Conservation (phyloP, 768 basidiomycete species). For the Russula griseocarnosa region DNA sequence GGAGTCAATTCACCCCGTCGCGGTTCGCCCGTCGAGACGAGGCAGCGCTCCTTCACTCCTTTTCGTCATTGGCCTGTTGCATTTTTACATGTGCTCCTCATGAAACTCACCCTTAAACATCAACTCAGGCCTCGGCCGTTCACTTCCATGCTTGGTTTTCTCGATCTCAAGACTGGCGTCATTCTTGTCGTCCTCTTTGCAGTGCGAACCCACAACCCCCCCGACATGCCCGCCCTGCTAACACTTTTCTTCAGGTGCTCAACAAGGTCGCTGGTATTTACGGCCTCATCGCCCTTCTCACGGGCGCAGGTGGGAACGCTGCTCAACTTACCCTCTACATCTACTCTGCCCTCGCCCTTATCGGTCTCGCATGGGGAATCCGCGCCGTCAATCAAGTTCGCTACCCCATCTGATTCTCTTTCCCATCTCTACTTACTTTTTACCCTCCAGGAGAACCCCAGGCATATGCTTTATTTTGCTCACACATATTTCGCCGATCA, state of each 20-base stretch:
- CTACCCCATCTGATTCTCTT: conserved; percentile 23
- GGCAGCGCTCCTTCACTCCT: background rate
- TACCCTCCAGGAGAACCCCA: conserved; percentile 73
- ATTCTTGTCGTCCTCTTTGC: conserved; percentile 85
- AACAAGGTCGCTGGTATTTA: conserved; percentile 99
- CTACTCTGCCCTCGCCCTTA: conserved; percentile 82
- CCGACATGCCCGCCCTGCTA: conserved; percentile 15
- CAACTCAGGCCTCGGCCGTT: conserved; percentile 83
- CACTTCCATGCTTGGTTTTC: conserved; percentile 74
- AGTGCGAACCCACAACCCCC: conserved; percentile 44
- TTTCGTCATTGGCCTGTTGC: background rate
- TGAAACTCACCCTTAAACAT: conserved; percentile 79
- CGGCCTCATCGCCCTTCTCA: conserved; percentile 86
- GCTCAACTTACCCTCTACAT: conserved; percentile 90
- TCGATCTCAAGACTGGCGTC: conserved; percentile 94
- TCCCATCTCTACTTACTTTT: conserved; percentile 12
- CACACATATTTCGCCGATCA: conserved; percentile 93
- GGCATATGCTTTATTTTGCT: conserved; percentile 80
- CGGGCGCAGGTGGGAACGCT: conserved; percentile 89
- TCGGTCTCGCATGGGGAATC: conserved; percentile 82
- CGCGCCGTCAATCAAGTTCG: conserved; percentile 80
- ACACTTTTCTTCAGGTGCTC: conserved; percentile 51
- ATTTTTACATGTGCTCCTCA: conserved; percentile 32
- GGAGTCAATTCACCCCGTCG: background rate
- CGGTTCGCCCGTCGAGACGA: background rate